These are phyloP conservation scores for Yamadazyma scolyti DNA, from an alignment of 805 yeast genomes.

Conservation along the genomic window DNA sequence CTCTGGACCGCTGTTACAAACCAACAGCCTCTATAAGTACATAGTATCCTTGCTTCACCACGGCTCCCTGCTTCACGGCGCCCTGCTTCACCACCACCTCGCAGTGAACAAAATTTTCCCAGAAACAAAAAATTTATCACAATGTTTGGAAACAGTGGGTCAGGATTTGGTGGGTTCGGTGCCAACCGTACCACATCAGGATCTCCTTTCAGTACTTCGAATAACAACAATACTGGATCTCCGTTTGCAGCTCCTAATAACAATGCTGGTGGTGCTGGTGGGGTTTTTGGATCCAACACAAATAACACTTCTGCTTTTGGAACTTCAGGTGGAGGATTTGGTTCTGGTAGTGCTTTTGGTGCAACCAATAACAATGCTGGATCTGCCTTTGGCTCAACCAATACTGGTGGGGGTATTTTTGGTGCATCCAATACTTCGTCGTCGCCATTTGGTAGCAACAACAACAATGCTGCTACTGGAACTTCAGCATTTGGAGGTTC, in stretches of 20 bases:
- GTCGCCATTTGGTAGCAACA: conserved; percentile 11
- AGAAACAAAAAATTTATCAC: too few relatives aligned
- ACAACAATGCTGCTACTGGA: conserved; percentile 14
- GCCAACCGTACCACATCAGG: conserved; percentile 17
- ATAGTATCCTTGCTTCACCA: too few relatives aligned
- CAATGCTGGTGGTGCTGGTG: conserved; percentile 16
- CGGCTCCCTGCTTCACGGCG: too few relatives aligned
- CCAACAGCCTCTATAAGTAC: conserved; percentile 1
- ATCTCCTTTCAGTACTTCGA: conserved; percentile 34
- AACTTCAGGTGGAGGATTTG: conserved; percentile 2
- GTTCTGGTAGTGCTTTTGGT: conserved; percentile 19
- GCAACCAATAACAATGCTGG: conserved; percentile 5
- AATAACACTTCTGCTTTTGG: conserved; percentile 9
- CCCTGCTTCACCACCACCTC: too few relatives aligned
- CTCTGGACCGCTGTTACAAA: too few relatives aligned
- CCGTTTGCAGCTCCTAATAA: conserved; percentile 30
- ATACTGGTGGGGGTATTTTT: conserved; percentile 5
- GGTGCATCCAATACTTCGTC: conserved; percentile 12
- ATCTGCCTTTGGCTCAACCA: conserved; percentile 6
- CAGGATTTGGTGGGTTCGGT: conserved; percentile 51
- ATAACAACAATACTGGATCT: conserved; percentile 21
- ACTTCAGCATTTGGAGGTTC: conserved; percentile 23
- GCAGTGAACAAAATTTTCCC: too few relatives aligned
- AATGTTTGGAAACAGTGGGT: conserved; percentile 46
- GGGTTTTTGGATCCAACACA: conserved; percentile 17